phyloP scores from a whole-genome alignment of 1,139 yeast species.

The Lizanozyma gosingica region DNA sequence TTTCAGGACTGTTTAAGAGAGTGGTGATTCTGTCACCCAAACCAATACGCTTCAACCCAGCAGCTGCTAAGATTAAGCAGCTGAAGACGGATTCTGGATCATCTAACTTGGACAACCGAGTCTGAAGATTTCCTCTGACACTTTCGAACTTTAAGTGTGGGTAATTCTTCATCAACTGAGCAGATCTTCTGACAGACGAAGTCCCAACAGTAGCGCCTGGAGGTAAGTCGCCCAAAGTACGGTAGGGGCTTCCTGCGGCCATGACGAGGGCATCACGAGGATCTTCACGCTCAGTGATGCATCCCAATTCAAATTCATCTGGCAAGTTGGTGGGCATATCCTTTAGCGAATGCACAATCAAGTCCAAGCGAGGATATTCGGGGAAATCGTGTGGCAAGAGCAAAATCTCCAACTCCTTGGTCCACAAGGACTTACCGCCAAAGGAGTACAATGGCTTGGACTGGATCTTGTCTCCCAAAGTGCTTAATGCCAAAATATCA shows the following conservation, averaged over 20 bases:
- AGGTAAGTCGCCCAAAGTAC: slow-evolving; percentile 64
- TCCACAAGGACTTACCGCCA: slow-evolving; percentile 96
- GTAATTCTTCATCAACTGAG: slow-evolving; percentile 54
- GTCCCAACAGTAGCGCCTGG: slow-evolving; percentile 86
- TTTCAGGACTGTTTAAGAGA: slow-evolving; percentile 64
- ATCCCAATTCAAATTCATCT: slow-evolving; percentile 82
- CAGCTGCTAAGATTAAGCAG: slow-evolving; percentile 85
- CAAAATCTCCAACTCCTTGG: slow-evolving; percentile 82
- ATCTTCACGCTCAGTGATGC: slow-evolving; percentile 76
- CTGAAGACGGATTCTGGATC: slow-evolving; percentile 56
- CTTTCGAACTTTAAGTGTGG: slow-evolving; percentile 60
- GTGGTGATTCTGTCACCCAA: slow-evolving; percentile 65
- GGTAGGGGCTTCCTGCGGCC: slow-evolving; percentile 58
- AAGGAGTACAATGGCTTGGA: slow-evolving; percentile 83
- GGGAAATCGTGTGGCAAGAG: slow-evolving; percentile 55
- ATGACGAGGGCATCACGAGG: slow-evolving; percentile 93
- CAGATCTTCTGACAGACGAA: slow-evolving; percentile 86
- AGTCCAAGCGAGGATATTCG: slow-evolving; percentile 60
- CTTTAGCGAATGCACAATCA: slow-evolving; percentile 88
- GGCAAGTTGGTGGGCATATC: slow-evolving; percentile 94
- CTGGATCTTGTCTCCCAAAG: slow-evolving; percentile 85
- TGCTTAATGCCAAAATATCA: slow-evolving; percentile 71
- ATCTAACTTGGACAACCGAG: slow-evolving; percentile 73
- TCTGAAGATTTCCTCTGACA: slow-evolving; percentile 82
- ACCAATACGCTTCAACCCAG: slow-evolving; percentile 75